Evolutionary conservation across 495 filamentous ascomycete species (phyloP).

Genomic region (Hypoxylon subgilvum): DNA sequence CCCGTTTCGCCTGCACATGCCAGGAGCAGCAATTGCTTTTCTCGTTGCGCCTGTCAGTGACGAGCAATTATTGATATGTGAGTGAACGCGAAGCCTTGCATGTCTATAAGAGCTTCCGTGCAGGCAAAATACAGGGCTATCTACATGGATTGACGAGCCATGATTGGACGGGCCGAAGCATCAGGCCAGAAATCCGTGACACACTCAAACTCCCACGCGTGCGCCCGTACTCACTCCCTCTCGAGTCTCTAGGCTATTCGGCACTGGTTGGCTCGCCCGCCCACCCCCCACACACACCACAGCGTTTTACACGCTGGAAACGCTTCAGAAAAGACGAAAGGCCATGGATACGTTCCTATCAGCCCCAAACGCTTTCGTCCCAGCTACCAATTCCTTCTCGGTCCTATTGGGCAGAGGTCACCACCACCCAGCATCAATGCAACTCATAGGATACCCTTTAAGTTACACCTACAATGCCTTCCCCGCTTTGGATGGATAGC

Average conservation of each 20-base stretch:
- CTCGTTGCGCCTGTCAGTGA: slow-evolving; percentile 13
- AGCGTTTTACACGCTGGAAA: slow-evolving; percentile 26
- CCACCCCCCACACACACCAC: slow-evolving; percentile 27
- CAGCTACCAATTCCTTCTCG: slow-evolving; percentile 21
- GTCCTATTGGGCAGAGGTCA: slow-evolving; percentile 26
- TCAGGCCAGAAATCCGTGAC: slow-evolving; percentile 21
- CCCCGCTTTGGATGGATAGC: slow-evolving; percentile 36
- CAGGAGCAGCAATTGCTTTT: slow-evolving; percentile 34
- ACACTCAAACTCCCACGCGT: slow-evolving; percentile 26
- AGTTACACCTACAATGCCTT: slow-evolving; percentile 28
- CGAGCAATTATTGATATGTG: slow-evolving; percentile 27
- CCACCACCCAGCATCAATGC: slow-evolving; percentile 20
- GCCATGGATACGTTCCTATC: slow-evolving; percentile 17
- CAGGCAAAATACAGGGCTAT: slow-evolving; percentile 25
- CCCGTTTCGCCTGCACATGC: slow-evolving; percentile 32
- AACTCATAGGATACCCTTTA: slow-evolving; percentile 35
- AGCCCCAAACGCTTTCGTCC: slow-evolving; percentile 33
- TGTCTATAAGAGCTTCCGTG: slow-evolving; percentile 22
- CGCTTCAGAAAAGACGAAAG: slow-evolving; percentile 4
- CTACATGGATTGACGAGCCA: background rate
- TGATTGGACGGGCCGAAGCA: slow-evolving; percentile 21
- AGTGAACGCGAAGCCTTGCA: slow-evolving; percentile 31
- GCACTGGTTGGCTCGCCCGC: slow-evolving; percentile 18
- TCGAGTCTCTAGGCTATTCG: too few relatives aligned
- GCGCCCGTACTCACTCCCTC: slow-evolving; percentile 5